Evolutionary conservation across 495 filamentous ascomycete genomes (phyloP), one percentile per base, ranked within the genome.

Genomic region (Penicilliopsis zonata): DNA sequence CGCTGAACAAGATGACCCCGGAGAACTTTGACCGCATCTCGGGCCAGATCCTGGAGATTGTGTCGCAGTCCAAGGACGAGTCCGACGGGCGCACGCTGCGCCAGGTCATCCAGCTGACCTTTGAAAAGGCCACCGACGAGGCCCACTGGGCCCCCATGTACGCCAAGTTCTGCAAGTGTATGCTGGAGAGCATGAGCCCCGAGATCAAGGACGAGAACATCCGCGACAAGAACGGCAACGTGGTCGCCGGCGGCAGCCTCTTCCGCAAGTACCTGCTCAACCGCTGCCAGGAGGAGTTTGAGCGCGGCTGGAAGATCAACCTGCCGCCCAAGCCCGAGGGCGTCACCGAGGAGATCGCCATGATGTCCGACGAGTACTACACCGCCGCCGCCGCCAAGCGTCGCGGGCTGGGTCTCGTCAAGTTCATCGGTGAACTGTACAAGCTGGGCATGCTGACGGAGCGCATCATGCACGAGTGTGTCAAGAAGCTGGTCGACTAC

Each of bases 131-230:
- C 43, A 94, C 86, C 17, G 90, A 99, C 55, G 90, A 99, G 55
- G 85, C 87, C 41, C 88, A 95, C 59, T 99, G 92, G 92, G 87
- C 90, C 19, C 82, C 82, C 12, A 98, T 96, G 86, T 96, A 96
- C 50, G 92, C 90, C 48, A 92, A 86, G 58, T 99, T 99, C 74
- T 94, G 86, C 68, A 85, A 90, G 68, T 74, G 79, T 33, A 99
- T 99, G 90, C 66, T 96, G 29, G 80, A 88, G 52, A 83, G 72
- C 28, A 96, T 96, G 87, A 94, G 86, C 60, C 55, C 79, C 5
- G 87, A 94, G 14, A 94, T 99, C 52, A 82, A 85, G 44, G 90
- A 99, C 43, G 87, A 95, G 65, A 85, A 73, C 45, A 86, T 96
- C 43, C 69, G 67, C 9, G 87, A 99, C 62, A 88, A 82, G 67